Percentiles rank a stretch among this genome's conserved stretches.
Evolutionary conservation across 2,329 filamentous ascomycete genomes (phyloP).

Genomic region (Fusarium nodosum): DNA sequence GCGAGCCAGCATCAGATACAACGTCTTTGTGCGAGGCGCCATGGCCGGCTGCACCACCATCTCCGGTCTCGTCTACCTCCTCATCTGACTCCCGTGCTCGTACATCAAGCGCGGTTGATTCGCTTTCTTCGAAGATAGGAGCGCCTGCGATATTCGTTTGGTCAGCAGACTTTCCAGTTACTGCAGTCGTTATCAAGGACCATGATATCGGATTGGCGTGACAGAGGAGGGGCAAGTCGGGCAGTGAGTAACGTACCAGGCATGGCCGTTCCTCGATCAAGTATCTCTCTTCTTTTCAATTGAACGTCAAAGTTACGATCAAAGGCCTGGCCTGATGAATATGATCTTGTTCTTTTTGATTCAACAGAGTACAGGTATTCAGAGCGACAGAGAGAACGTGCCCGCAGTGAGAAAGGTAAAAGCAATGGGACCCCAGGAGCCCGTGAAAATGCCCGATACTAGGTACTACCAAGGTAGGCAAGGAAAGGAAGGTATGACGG

Average conservation of each 20-base stretch:
- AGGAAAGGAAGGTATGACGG: slow-evolving; percentile 31
- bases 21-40: slow-evolving; percentile 43
- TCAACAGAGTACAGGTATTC: not conserved
- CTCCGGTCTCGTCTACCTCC: slow-evolving; percentile 49
- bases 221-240: slow-evolving; percentile 35
- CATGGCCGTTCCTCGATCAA: slow-evolving; percentile 34
- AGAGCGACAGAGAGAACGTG: slow-evolving; percentile 16
- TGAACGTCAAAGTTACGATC: not conserved
- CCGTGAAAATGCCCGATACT: slow-evolving; percentile 20
- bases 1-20: slow-evolving; percentile 41
- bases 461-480: not conserved
- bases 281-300: not conserved
- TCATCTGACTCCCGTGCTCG: slow-evolving; percentile 52
- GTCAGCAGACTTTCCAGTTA: slow-evolving; percentile 25
- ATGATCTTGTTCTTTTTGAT: not conserved
- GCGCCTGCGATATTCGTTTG: slow-evolving; percentile 29
- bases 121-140: slow-evolving; percentile 41
- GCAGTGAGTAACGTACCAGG: slow-evolving; percentile 42
- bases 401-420: slow-evolving; percentile 32
- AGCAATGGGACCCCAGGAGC: slow-evolving; percentile 1
- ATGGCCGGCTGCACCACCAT: slow-evolving; percentile 45
- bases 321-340: not conserved
- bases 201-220: slow-evolving; percentile 12
- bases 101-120: slow-evolving; percentile 45
- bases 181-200: slow-evolving; percentile 8